Evolutionary conservation across 2,329 filamentous ascomycete genomes (phyloP).

Genomic region (Penicillium nordicum): DNA sequence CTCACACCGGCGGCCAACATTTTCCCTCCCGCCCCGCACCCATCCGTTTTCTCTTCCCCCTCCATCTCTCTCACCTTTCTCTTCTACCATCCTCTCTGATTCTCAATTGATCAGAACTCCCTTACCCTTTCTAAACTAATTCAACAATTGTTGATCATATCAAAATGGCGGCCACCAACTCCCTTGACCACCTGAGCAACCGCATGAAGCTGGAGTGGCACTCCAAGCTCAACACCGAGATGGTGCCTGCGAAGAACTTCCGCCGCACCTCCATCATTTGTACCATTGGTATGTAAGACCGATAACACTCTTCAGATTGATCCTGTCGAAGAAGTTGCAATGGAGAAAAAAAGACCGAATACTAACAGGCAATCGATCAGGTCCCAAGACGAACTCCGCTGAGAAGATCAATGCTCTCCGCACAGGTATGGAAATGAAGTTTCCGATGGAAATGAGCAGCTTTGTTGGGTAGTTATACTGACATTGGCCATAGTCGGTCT

Average conservation of each 20-base stretch:
- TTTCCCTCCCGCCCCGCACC: slow-evolving; percentile 33
- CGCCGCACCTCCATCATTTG: slow-evolving; percentile 97
- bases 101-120: slow-evolving; percentile 13
- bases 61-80: slow-evolving; percentile 13
- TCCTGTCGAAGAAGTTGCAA: not conserved
- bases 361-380: slow-evolving; percentile 38
- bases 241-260: slow-evolving; percentile 81
- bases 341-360: not conserved
- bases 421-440: slow-evolving; percentile 46
- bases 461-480: slow-evolving; percentile 16
- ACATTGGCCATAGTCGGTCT: slow-evolving; percentile 64
- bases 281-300: slow-evolving; percentile 71
- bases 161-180: slow-evolving; percentile 68
- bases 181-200: slow-evolving; percentile 81
- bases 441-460: not conserved
- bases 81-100: slow-evolving; percentile 12
- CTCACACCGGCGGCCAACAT: slow-evolving; percentile 34
- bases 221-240: slow-evolving; percentile 82
- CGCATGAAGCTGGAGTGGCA: slow-evolving; percentile 70
- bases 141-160: slow-evolving; percentile 15
- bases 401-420: slow-evolving; percentile 96
- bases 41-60: slow-evolving; percentile 23
- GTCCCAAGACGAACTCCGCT: slow-evolving; percentile 97
- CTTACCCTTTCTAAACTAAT: slow-evolving; percentile 6
- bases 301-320: not conserved